Evolutionary conservation across 345 rosid species (phyloP).

Genomic region (Carallia pectinifolia): DNA sequence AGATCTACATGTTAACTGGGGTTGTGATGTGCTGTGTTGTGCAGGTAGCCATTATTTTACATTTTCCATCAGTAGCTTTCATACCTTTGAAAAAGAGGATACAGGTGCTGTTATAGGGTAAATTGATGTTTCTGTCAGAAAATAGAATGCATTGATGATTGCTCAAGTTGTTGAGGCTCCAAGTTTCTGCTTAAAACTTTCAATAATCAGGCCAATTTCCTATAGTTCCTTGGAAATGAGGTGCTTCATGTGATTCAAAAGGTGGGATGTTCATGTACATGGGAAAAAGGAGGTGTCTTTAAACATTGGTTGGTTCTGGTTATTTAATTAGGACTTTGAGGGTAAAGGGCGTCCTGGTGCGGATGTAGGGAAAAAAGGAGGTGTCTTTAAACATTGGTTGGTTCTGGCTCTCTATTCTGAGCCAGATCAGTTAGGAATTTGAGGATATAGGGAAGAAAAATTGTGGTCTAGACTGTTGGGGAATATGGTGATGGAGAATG

Average conservation of each 20-base stretch:
- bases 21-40: neutral
- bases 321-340: neutral
- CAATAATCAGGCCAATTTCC: too few species aligned
- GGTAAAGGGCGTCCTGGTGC: too few species aligned
- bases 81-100: constrained; percentile 3
- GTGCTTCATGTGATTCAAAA: neutral
- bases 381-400: too few species aligned
- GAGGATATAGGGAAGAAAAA: neutral
- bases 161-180: constrained; percentile 4
- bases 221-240: neutral
- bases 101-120: constrained; percentile 25
- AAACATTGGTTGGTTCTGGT: constrained; percentile 14
- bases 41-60: too few species aligned
- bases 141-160: constrained; percentile 19
- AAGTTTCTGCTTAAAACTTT: neutral
- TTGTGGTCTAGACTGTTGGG: constrained; percentile 14
- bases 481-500: constrained; percentile 37
- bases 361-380: too few species aligned
- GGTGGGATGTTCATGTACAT: constrained; percentile 5
- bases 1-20: constrained; percentile 31
- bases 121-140: constrained; percentile 21
- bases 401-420: too few species aligned
- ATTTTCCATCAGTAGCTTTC: constrained; percentile 3
- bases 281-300: neutral
- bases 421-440: too few species aligned